Percentiles rank a stretch among this genome's conserved stretches.
phyloP scores from a whole-genome alignment of 2,329 filamentous ascomycete genomes.

The Penicillium frequentans region DNA sequence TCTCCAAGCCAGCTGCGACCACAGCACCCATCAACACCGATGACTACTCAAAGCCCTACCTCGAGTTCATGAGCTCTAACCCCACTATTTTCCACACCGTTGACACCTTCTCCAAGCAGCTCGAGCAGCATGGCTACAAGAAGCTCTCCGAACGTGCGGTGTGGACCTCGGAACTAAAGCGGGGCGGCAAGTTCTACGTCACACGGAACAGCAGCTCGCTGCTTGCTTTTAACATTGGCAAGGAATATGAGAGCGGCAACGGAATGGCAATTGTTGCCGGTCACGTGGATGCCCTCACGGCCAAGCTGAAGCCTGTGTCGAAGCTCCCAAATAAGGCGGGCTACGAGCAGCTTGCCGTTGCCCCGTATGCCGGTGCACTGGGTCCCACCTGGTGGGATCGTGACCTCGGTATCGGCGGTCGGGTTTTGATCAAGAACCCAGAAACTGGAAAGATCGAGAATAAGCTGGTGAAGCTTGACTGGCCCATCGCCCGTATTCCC shows the following conservation, averaged over 20 bases:
- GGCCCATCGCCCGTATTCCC: conserved; percentile 90
- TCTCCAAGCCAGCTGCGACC: conserved; percentile 12
- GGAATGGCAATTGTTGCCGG: conserved; percentile 86
- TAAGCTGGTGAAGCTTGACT: conserved; percentile 85
- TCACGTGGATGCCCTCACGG: conserved; percentile 89
- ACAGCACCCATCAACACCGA: conserved; percentile 43
- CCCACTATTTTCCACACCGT: conserved; percentile 94
- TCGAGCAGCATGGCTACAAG: conserved; percentile 70
- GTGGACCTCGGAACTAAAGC: conserved; percentile 71
- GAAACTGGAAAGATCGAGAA: conserved; percentile 72
- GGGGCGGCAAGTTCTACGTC: conserved; percentile 85
- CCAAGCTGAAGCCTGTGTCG: conserved; percentile 87
- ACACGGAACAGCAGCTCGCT: conserved; percentile 82
- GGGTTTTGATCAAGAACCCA: conserved; percentile 77
- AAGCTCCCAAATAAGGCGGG: conserved; percentile 81
- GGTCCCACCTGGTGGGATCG: conserved; percentile 97
- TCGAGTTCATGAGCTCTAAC: conserved; percentile 82
- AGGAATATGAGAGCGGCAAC: conserved; percentile 77
- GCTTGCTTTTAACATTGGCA: conserved; percentile 82
- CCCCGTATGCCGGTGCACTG: conserved; percentile 85
- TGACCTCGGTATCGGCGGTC: conserved; percentile 85
- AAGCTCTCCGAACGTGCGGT: conserved; percentile 73
- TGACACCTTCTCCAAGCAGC: conserved; percentile 70
- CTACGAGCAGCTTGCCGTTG: conserved; percentile 85
- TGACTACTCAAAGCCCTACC: conserved; percentile 78